A percentile compares a stretch with the other conserved stretches of the same genome.
These are phyloP conservation scores for Mycena kentingensis DNA, from an alignment of 768 basidiomycete genomes.

Conservation along the genomic window DNA sequence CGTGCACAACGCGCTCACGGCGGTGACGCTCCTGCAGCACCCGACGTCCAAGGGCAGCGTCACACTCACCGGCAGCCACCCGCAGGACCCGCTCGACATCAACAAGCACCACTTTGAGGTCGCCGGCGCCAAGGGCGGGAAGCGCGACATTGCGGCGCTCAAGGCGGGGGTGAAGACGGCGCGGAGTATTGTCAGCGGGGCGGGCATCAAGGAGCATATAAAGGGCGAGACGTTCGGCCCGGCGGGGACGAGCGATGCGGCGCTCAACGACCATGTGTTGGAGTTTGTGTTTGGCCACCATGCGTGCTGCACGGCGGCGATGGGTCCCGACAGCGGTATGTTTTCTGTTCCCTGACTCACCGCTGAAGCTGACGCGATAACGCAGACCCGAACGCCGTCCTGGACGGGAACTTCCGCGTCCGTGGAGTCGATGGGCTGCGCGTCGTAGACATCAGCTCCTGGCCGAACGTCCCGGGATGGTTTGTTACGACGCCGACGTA, in stretches of 20 bases:
- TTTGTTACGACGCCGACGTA: slow-evolving; percentile 35
- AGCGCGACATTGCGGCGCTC: slow-evolving; percentile 27
- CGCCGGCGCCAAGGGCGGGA: slow-evolving; percentile 23
- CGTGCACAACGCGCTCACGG: slow-evolving; percentile 28
- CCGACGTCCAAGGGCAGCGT: slow-evolving; percentile 30
- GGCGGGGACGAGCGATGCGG: slow-evolving; percentile 23
- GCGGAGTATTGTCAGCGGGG: slow-evolving; percentile 17
- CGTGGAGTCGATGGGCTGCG: slow-evolving; percentile 32
- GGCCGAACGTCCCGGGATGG: slow-evolving; percentile 34
- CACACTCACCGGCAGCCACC: slow-evolving; percentile 30
- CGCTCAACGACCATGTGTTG: slow-evolving; percentile 29
- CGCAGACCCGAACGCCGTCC: slow-evolving; percentile 31
- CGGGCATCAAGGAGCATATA: slow-evolving; percentile 20
- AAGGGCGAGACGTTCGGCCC: slow-evolving; percentile 24
- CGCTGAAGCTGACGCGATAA: background rate
- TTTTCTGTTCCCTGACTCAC: background rate
- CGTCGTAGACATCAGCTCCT: slow-evolving; percentile 35
- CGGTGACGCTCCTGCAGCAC: slow-evolving; percentile 28
- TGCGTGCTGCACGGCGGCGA: slow-evolving; percentile 32
- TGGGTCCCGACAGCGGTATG: slow-evolving; percentile 29
- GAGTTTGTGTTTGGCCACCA: slow-evolving; percentile 32
- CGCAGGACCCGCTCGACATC: slow-evolving; percentile 31
- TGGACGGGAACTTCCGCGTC: slow-evolving; percentile 33
- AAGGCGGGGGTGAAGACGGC: slow-evolving; percentile 29
- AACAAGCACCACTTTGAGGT: slow-evolving; percentile 32